Base-by-base conservation (phyloP, 257 asterid species). In the Nicotiana paniculata region DNA sequence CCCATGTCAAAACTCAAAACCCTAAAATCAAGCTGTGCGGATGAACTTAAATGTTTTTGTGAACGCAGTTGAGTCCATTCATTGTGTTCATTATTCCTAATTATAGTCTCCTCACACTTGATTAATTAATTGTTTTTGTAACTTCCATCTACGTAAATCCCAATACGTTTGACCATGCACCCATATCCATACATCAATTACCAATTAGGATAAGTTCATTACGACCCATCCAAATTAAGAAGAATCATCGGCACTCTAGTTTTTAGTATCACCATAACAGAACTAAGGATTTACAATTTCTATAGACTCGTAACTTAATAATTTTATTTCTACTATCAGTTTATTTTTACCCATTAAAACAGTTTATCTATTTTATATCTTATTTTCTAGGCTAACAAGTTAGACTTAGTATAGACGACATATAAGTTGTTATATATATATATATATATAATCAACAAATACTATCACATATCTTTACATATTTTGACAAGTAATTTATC, bases 51-150 rank as follows among this genome's bases (percentile, higher is more conserved):
- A 75, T 51, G 46, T 75, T 74, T 37, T 75, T 51, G 43, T 75
- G 80, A 75, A 51, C 28, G 80, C 46, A 75, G 15, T 75, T 26
- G 43, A 74, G 79, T 75, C 30, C 26, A 75, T 75, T 75, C 33
- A 74, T 74, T 46, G 15, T 26, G 79, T 75, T 51, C 79, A 51
- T 75, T 48, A 74, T 26, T 51, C 43, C 79, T 72, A 21, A 72
- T 72, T n/a, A 72, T 70, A 70, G 3, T 24, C 61, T 48, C 24
- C 21, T 21, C 21, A 17, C 4, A 74, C 39, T 74, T 13, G 77
- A 68, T 66, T 3, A 13, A 18, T 15, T 39, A 74, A 74, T 24
- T 46, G 39, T 24, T 0, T 74, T 75, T 51, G 64, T 51, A 51
- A 75, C 80, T 51, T 51, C 63, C 46, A 28, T 16, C 16, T 26